Base-by-base conservation (phyloP, 73 alveolate genomes). In the Paramecium bursaria region DNA sequence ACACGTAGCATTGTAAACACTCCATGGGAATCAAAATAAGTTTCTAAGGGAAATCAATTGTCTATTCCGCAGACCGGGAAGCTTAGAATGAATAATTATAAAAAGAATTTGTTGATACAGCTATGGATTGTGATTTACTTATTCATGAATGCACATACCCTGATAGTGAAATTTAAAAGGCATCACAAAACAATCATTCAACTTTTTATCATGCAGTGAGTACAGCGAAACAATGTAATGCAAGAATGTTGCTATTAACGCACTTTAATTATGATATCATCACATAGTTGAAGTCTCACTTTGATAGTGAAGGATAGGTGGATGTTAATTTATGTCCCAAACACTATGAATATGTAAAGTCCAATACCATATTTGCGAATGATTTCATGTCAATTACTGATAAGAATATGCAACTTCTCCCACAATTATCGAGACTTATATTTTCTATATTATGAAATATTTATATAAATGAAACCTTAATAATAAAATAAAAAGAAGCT, bases 131-230 rank as follows among this genome's bases (percentile, higher is more conserved):
- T 31, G 82, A 67, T 42, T n/a, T 67, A 0, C 27, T 67, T 21
- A 67, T 67, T 67, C 82, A 67, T 67, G 82, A 67, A 67, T 67
- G 82, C 11, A 67, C 82, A 21, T 67, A 35, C 48, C 82, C 82
- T 1, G 82, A 67, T 67, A 47, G 44, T 67, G 11, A 29, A 29
- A 11, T 2, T 11, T 9, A 67, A 39, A 67, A 57, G 22, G 82
- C 82, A 4, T 3, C 5, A 9, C 10, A 15, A 39, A 57, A 21
- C 14, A 35, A 35, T 3, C 82, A 67, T 39, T 67, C 82, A n/a
- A 67, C 82, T 17, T 67, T 67, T 67, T 19, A 39, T 19, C 27
- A 67, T 39, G 82, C 82, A 15, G 19, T 67, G 25, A 21, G 33
- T 19, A 67, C 49, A 21, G 82, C 47, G 2, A 39, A 67, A 3